Base-by-base conservation (phyloP, 1,139 yeast species). In the Zygoascus hellenicus region DNA sequence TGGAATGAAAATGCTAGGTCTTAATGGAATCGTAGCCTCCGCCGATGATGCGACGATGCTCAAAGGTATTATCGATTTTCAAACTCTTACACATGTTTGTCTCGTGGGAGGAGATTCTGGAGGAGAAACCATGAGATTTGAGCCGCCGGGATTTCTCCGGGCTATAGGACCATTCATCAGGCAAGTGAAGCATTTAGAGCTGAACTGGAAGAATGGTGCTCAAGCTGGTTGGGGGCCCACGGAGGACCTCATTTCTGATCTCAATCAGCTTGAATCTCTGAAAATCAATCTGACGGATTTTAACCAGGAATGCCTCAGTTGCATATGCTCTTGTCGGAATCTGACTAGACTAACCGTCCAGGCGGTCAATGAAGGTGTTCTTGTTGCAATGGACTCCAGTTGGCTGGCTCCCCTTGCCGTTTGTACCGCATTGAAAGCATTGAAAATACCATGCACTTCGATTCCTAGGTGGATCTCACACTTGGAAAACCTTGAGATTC, bases 1-100 rank as follows among this genome's bases (percentile, higher is more conserved):
- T 26, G 38, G 43, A 9, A 26, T 56, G 22, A 48, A 34, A 10
- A 51, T 47, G 40, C 46, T 57, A 30, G 59, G 57, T 9, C 43
- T 57, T 14, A 52, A 52, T 16, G 59, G 59, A 1, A 42, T 56
- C 7, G 43, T 47, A 9, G 57, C 55, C 10, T 43, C 33, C 10
- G 49, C 50, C 9, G 29, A 33, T 32, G 46, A 39, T 22, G 48
- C 49, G 29, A 44, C 37, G 11, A 15, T 45, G 15, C 16, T 56
- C 5, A 42, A 41, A 9, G 38, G 41, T 9, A 45, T 49, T 19
- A 52, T 53, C 3, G 51, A 51, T 26, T 38, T 54, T 15, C 19
- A 22, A 6, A 15, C 32, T 10, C 36, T 54, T 10, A 44, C 47
- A 2, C 48, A 52, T 32, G 40, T 54, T n/a, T 43, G 45, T 16